phyloP scores from a whole-genome alignment of 2,329 filamentous ascomycete genomes.

The Blumeriella jaapii region DNA sequence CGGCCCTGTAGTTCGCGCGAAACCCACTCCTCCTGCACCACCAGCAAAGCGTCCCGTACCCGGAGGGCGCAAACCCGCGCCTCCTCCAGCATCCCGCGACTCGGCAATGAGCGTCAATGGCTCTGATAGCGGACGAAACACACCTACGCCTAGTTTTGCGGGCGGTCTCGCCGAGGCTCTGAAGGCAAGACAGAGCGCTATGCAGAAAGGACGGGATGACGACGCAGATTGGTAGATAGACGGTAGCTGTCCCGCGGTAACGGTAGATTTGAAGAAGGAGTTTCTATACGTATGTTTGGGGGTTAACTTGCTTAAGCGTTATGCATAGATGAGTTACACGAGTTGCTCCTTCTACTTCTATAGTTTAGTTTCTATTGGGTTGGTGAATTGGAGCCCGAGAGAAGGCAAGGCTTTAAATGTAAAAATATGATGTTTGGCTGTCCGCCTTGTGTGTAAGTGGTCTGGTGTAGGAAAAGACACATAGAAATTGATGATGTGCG shows the following conservation, averaged over 20 bases:
- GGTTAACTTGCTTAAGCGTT: constrained; percentile 4
- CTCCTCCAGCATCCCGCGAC: constrained; percentile 58
- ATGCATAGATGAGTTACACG: constrained; percentile 10
- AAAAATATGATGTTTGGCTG: neutral
- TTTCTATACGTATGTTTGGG: neutral
- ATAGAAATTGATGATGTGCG: too few relatives aligned
- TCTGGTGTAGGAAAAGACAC: too few relatives aligned
- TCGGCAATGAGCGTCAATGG: constrained; percentile 46
- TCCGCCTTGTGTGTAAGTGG: neutral
- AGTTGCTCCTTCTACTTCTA: constrained; percentile 1
- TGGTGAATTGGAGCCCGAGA: neutral
- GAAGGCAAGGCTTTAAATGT: too few relatives aligned
- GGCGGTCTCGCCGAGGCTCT: constrained; percentile 72
- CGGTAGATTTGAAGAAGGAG: neutral
- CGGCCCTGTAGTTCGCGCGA: constrained; percentile 28
- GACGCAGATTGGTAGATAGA: constrained; percentile 26
- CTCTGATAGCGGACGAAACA: constrained; percentile 52
- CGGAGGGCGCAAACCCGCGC: constrained; percentile 56
- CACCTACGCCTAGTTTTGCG: constrained; percentile 59
- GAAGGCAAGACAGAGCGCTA: constrained; percentile 59
- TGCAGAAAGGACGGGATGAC: constrained; percentile 41
- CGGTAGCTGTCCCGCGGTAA: neutral
- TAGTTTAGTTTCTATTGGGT: neutral
- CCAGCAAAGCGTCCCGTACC: constrained; percentile 70
- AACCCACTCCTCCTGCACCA: constrained; percentile 27